Percentiles rank a stretch among this genome's conserved stretches.
phyloP scores from a whole-genome alignment of 192 early-diverging fungal species.

The Rhizophagus prolifer region DNA sequence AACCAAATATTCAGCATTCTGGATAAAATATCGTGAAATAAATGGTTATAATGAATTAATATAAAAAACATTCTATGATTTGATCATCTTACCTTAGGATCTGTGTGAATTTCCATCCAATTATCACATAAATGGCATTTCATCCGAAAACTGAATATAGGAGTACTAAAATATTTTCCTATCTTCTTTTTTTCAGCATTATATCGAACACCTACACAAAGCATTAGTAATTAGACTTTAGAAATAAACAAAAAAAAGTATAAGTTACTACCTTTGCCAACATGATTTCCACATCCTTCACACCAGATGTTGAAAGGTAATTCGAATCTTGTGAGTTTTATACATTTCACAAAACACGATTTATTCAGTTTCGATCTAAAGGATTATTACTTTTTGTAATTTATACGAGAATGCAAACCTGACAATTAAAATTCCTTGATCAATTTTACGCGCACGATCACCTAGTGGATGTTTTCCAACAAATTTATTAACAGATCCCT shows the following conservation, averaged over 20 bases:
- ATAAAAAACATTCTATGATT: neutral
- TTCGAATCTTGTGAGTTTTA: conserved; percentile 64
- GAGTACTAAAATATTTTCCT: conserved; percentile 83
- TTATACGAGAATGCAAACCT: conserved; percentile 42
- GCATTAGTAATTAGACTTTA: too few relatives aligned
- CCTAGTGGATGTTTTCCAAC: conserved; percentile 88
- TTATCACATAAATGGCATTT: conserved; percentile 86
- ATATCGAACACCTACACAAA: conserved; percentile 72
- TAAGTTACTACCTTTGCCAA: conserved; percentile 68
- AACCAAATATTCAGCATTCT: conserved; percentile 69
- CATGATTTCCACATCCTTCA: conserved; percentile 75
- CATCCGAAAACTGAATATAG: conserved; percentile 89
- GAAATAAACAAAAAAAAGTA: neutral
- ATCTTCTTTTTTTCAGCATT: conserved; percentile 95
- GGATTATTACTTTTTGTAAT: neutral
- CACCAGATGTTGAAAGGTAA: conserved; percentile 93
- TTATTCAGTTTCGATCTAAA: neutral
- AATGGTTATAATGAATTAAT: neutral
- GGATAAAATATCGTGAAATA: neutral
- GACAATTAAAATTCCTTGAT: conserved; percentile 86
- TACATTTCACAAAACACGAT: neutral
- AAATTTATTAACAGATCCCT: conserved; percentile 84
- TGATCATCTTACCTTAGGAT: conserved; percentile 70
- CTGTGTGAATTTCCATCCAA: conserved; percentile 92
- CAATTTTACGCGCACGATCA: conserved; percentile 82